A percentile compares a stretch with the other conserved stretches of the same genome.
phyloP scores from a whole-genome alignment of 208 protist genomes.

The Trypanosomatidae sp. region DNA sequence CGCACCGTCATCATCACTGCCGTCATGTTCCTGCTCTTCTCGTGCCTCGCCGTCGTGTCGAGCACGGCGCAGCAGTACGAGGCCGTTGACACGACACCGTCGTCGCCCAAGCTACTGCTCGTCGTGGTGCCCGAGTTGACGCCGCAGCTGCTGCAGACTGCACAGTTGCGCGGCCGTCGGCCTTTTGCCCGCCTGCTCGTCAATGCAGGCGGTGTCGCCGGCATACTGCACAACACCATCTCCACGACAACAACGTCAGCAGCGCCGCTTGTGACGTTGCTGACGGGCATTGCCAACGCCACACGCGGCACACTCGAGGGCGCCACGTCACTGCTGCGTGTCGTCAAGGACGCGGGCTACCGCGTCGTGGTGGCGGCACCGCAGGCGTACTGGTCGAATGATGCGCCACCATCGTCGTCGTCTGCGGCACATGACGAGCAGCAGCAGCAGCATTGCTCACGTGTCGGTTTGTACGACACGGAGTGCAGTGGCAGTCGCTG shows the following conservation, averaged over 20 bases:
- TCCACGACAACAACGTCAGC: too few relatives aligned
- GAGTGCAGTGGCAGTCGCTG: slow-evolving; percentile 10
- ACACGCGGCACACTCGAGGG: slow-evolving; percentile 11
- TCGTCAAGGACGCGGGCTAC: slow-evolving; percentile 18
- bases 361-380: slow-evolving; percentile 28
- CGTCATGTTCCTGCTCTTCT: slow-evolving; percentile 51
- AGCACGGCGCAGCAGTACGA: slow-evolving; percentile 21
- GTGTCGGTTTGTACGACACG: slow-evolving; percentile 34
- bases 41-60: slow-evolving; percentile 41
- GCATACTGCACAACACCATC: too few relatives aligned
- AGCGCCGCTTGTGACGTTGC: slow-evolving; percentile 42
- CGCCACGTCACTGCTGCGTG: slow-evolving; percentile 21
- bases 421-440: slow-evolving; percentile 16
- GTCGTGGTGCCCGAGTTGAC: slow-evolving; percentile 28
- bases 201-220: too few relatives aligned
- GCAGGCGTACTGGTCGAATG: too few relatives aligned
- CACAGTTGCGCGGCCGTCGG: too few relatives aligned
- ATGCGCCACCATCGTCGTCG: too few relatives aligned
- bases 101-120: slow-evolving; percentile 23
- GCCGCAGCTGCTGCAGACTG: too few relatives aligned
- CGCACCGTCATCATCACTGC: slow-evolving; percentile 41
- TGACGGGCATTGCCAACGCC: slow-evolving; percentile 23
- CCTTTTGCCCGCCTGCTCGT: too few relatives aligned
- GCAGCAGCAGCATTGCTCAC: slow-evolving; percentile 6
- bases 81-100: slow-evolving; percentile 5